Percentiles rank a stretch among this genome's conserved stretches.
Evolutionary conservation across 2,329 filamentous ascomycete genomes (phyloP).

Genomic region (Neoarthrinium moseri): DNA sequence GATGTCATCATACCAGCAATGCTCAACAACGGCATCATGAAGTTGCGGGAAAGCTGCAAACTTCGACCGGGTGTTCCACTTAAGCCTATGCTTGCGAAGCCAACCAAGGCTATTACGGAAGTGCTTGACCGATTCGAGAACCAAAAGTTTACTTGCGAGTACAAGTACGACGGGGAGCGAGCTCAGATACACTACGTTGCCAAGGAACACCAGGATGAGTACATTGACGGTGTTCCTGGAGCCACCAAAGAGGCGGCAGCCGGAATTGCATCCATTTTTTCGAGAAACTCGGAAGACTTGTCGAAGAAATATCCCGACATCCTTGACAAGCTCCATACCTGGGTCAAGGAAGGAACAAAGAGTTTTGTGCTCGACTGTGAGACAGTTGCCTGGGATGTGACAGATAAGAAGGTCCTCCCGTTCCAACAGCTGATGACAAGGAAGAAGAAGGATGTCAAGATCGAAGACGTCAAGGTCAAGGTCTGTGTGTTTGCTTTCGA

Average conservation of each 20-base stretch:
- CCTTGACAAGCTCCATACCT: constrained; percentile 78
- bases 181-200: constrained; percentile 98
- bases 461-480: constrained; percentile 93
- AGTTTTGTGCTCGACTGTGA: constrained; percentile 99
- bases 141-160: constrained; percentile 96
- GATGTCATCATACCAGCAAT: constrained; percentile 92
- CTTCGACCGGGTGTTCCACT: constrained; percentile 89
- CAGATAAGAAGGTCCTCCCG: constrained; percentile 90
- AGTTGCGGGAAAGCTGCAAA: constrained; percentile 82
- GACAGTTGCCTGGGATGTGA: constrained; percentile 94
- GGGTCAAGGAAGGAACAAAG: constrained; percentile 87
- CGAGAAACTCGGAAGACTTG: constrained; percentile 92
- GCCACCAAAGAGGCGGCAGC: constrained; percentile 65
- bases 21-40: constrained; percentile 80
- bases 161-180: constrained; percentile 97
- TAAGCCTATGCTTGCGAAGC: constrained; percentile 98
- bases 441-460: constrained; percentile 95
- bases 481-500: constrained; percentile 98
- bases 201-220: constrained; percentile 70
- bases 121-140: constrained; percentile 95
- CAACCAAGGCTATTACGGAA: constrained; percentile 96
- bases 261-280: constrained; percentile 91
- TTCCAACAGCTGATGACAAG: constrained; percentile 98
- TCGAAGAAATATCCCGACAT: constrained; percentile 98
- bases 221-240: constrained; percentile 58